phyloP scores from a whole-genome alignment of 1,284 basidiomycete genomes.

The Leccinum subrobustum region DNA sequence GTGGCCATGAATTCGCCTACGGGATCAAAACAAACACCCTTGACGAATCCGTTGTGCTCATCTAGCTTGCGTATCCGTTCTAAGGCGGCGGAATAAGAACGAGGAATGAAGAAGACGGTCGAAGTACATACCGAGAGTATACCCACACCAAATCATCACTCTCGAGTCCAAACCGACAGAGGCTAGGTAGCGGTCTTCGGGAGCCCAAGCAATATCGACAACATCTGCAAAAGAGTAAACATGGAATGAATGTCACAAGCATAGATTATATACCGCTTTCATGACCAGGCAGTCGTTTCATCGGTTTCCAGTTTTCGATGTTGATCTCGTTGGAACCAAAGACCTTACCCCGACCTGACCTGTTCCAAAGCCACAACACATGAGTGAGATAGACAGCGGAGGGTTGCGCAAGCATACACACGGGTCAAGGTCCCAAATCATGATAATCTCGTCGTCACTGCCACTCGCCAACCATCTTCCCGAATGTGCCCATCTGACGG shows the following conservation, averaged over 20 bases:
- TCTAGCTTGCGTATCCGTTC: constrained; percentile 84
- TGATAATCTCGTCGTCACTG: constrained; percentile 92
- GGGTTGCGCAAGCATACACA: constrained; percentile 43
- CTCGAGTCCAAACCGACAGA: constrained; percentile 93
- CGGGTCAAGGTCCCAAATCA: constrained; percentile 98
- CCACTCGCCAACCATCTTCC: constrained; percentile 95
- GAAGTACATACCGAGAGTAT: no score
- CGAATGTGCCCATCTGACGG: constrained; percentile 94
- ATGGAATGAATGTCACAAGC: neutral
- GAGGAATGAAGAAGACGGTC: no score
- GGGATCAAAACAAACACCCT: constrained; percentile 98
- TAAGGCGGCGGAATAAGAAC: constrained; percentile 28
- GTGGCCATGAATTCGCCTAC: constrained; percentile 95
- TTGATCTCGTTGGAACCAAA: constrained; percentile 94
- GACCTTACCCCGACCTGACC: constrained; percentile 78
- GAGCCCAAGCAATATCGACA: constrained; percentile 94
- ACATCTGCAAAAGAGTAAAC: constrained; percentile 65
- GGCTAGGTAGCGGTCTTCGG: constrained; percentile 88
- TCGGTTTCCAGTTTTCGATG: constrained; percentile 96
- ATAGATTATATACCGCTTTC: constrained; percentile 67
- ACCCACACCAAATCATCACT: constrained; percentile 53
- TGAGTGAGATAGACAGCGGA: neutral
- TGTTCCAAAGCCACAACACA: constrained; percentile 30
- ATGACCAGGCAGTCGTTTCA: constrained; percentile 90
- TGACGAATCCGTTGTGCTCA: constrained; percentile 94